Conservation (phyloP, 176 grass and related monocot species). For the Poa pratensis region DNA sequence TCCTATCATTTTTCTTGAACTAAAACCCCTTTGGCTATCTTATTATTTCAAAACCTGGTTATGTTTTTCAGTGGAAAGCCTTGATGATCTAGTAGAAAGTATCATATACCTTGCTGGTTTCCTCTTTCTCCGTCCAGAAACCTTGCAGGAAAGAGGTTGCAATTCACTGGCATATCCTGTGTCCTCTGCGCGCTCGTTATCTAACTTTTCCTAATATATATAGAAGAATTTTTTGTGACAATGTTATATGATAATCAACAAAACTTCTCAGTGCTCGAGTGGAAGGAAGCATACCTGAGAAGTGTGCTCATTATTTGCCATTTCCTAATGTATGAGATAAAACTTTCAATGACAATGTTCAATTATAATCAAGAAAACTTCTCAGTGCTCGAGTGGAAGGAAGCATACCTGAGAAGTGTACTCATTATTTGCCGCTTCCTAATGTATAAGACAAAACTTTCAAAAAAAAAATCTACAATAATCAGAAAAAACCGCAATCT, state of each 20-base stretch:
- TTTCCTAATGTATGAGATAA: slow-evolving; percentile 36
- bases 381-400: too few relatives aligned
- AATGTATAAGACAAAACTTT: slow-evolving; percentile 10
- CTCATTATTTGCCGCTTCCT: slow-evolving; percentile 39
- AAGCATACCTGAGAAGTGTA: background rate
- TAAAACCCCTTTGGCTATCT: slow-evolving; percentile 25
- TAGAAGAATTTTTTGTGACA: background rate
- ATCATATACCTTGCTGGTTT: slow-evolving; percentile 49
- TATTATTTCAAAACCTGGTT: slow-evolving; percentile 34
- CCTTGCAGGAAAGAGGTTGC: slow-evolving; percentile 36
- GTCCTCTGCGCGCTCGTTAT: slow-evolving; percentile 14
- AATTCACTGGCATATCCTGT: slow-evolving; percentile 34
- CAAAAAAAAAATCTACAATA: background rate
- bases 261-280: slow-evolving; percentile 3
- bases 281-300: slow-evolving; percentile 42
- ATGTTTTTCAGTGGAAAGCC: slow-evolving; percentile 16
- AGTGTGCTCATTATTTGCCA: slow-evolving; percentile 28
- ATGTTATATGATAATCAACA: slow-evolving; percentile 6
- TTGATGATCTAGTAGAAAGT: slow-evolving; percentile 22
- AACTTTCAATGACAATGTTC: background rate
- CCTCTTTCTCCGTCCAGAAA: slow-evolving; percentile 52
- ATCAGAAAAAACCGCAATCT: slow-evolving; percentile 1
- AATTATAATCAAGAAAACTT: too few relatives aligned
- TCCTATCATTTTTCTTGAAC: slow-evolving; percentile 18
- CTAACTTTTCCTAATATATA: slow-evolving; percentile 41